Percentiles rank a stretch among this genome's conserved stretches.
Conservation (phyloP, 2,329 filamentous ascomycete genomes). For the Pseudogymnoascus verrucosus region DNA sequence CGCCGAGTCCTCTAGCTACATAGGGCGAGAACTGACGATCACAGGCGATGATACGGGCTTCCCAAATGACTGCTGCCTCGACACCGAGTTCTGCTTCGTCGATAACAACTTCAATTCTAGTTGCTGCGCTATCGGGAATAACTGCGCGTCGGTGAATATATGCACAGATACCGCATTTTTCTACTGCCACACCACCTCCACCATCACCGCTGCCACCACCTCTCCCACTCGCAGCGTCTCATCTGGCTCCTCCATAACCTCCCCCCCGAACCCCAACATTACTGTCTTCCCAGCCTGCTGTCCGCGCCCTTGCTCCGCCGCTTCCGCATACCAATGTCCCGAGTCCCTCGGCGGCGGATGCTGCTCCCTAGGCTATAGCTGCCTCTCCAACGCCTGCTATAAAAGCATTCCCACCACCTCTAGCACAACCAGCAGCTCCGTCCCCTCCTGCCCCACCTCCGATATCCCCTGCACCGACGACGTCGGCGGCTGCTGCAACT, state of each 20-base stretch:
- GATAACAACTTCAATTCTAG: slow-evolving; percentile 26
- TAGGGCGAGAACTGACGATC: not conserved
- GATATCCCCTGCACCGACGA: slow-evolving; percentile 36
- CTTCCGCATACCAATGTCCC: slow-evolving; percentile 28
- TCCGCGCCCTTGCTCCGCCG: slow-evolving; percentile 25
- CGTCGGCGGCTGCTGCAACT: slow-evolving; percentile 42
- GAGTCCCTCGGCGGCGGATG: slow-evolving; percentile 32
- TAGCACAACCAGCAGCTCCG: slow-evolving; percentile 26
- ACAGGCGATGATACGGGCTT: slow-evolving; percentile 29
- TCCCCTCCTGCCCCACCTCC: slow-evolving; percentile 37
- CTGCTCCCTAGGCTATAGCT: slow-evolving; percentile 39
- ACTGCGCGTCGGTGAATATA: slow-evolving; percentile 27
- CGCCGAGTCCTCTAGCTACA: not conserved
- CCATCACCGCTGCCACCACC: not conserved
- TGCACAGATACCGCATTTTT: not conserved
- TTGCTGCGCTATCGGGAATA: slow-evolving; percentile 36
- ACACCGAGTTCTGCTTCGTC: slow-evolving; percentile 40
- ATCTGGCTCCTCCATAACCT: slow-evolving; percentile 17
- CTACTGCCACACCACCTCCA: not conserved
- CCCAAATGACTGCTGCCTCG: slow-evolving; percentile 34
- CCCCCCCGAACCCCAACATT: slow-evolving; percentile 15
- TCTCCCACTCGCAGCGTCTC: slow-evolving; percentile 26
- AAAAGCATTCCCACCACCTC: slow-evolving; percentile 21
- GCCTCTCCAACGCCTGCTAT: slow-evolving; percentile 32
- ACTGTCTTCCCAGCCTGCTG: slow-evolving; percentile 25